Percentiles rank a stretch among this genome's conserved stretches.
phyloP scores from a whole-genome alignment of 208 protist species.

The Leptomonas pyrrhocoris region DNA sequence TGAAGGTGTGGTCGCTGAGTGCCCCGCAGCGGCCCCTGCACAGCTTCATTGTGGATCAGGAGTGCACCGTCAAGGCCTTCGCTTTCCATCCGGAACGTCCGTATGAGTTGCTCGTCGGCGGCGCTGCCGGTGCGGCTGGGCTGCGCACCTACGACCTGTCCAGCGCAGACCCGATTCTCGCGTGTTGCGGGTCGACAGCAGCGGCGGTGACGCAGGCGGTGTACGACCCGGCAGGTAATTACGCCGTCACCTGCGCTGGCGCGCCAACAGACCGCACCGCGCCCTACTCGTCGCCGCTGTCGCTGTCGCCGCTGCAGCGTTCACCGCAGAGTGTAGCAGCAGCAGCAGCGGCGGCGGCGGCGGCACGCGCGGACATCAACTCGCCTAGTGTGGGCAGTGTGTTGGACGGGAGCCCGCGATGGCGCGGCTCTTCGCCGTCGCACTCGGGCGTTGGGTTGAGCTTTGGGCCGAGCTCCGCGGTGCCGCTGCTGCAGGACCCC shows the following conservation, averaged over 20 bases:
- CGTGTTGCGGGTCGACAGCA: slow-evolving; percentile 39
- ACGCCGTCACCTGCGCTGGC: slow-evolving; percentile 67
- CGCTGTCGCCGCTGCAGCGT: neutral
- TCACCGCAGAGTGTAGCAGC: slow-evolving; percentile 5
- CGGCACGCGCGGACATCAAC: neutral
- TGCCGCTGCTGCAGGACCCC: slow-evolving; percentile 15
- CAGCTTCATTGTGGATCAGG: slow-evolving; percentile 35
- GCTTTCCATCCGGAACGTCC: slow-evolving; percentile 72
- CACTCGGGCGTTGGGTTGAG: slow-evolving; percentile 11
- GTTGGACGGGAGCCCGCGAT: slow-evolving; percentile 7
- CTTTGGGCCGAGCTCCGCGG: neutral
- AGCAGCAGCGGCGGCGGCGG: neutral
- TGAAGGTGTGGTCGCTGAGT: slow-evolving; percentile 70
- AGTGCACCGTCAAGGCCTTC: slow-evolving; percentile 61
- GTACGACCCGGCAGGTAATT: slow-evolving; percentile 75
- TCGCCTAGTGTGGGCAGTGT: slow-evolving; percentile 5
- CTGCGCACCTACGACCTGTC: slow-evolving; percentile 71
- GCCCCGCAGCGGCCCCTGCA: slow-evolving; percentile 43
- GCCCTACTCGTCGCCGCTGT: neutral
- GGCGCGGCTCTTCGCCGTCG: slow-evolving; percentile 23
- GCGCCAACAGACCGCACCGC: slow-evolving; percentile 1
- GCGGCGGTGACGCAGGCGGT: slow-evolving; percentile 67
- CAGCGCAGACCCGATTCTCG: slow-evolving; percentile 31
- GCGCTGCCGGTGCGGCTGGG: slow-evolving; percentile 38
- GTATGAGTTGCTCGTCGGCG: slow-evolving; percentile 67